phyloP scores from a whole-genome alignment of 192 early-diverging fungal species.

The Allomyces macrogynus region DNA sequence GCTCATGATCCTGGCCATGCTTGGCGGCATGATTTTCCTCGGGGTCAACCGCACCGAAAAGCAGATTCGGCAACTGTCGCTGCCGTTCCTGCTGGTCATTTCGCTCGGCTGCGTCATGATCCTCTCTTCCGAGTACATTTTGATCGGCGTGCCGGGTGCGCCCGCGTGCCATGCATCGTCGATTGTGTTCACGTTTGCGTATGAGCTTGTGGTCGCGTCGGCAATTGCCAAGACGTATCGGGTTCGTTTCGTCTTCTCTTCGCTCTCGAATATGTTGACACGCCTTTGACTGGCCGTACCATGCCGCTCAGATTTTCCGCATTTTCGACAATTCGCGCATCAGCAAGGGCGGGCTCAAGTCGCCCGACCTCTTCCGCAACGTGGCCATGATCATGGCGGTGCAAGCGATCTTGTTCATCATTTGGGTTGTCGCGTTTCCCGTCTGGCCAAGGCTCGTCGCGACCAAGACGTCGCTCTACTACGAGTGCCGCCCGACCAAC shows the following conservation, averaged over 20 bases:
- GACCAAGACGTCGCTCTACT: not conserved
- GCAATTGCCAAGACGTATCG: not conserved
- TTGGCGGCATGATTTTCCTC: not conserved
- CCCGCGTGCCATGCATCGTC: not conserved
- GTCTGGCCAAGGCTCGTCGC: not conserved
- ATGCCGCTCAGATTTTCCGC: not conserved
- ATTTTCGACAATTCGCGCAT: not conserved
- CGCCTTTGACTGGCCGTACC: too few species aligned
- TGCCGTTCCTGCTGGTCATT: not conserved
- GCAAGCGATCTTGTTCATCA: not conserved
- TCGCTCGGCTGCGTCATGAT: not conserved
- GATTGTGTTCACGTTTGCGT: not conserved
- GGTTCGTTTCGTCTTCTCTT: too few species aligned
- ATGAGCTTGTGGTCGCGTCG: not conserved
- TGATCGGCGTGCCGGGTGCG: not conserved
- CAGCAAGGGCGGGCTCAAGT: not conserved
- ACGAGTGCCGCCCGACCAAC: not conserved
- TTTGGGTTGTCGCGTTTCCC: not conserved
- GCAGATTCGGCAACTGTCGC: not conserved
- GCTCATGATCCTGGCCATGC: not conserved
- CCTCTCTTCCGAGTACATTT: not conserved
- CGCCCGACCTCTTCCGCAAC: too few species aligned
- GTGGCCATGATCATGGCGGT: not conserved
- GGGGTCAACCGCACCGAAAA: not conserved
- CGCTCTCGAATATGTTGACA: too few species aligned